These are phyloP conservation scores for Kwoniella mangroviensis DNA, from an alignment of 768 basidiomycete species.

Conservation along the genomic window DNA sequence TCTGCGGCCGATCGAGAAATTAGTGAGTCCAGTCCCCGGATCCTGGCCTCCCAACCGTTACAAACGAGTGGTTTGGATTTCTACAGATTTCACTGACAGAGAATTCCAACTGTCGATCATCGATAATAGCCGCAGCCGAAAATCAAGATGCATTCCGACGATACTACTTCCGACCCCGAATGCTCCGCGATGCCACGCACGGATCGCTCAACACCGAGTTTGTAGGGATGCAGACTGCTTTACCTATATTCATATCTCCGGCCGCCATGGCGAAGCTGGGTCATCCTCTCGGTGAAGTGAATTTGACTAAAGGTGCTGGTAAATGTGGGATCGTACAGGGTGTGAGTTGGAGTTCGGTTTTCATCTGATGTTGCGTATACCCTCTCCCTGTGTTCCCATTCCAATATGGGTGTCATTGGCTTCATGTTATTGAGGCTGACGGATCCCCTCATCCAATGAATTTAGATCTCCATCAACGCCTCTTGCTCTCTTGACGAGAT, in stretches of 20 bases:
- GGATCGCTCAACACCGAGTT: slow-evolving; percentile 43
- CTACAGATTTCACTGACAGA: neutral
- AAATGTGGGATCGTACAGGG: slow-evolving; percentile 73
- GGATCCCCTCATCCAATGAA: too few species aligned
- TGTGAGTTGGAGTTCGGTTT: slow-evolving; percentile 54
- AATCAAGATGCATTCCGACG: slow-evolving; percentile 54
- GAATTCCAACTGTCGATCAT: too few species aligned
- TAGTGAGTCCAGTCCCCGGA: slow-evolving; percentile 31
- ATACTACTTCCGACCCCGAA: slow-evolving; percentile 56
- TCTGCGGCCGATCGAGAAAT: slow-evolving; percentile 53
- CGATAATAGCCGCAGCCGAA: slow-evolving; percentile 43
- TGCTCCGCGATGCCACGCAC: slow-evolving; percentile 31
- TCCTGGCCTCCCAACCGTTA: too few species aligned
- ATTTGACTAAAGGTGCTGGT: slow-evolving; percentile 74
- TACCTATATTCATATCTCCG: slow-evolving; percentile 55
- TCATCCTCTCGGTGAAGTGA: slow-evolving; percentile 82
- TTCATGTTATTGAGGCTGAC: too few species aligned
- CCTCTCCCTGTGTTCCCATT: too few species aligned
- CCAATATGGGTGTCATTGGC: too few species aligned
- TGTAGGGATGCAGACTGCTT: slow-evolving; percentile 42
- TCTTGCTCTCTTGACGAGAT: slow-evolving; percentile 59
- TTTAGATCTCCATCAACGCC: slow-evolving; percentile 59
- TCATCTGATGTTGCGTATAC: too few species aligned
- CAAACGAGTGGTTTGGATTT: too few species aligned
- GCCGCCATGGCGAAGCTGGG: slow-evolving; percentile 65